Base-by-base conservation (phyloP, 1,284 basidiomycete genomes). In the Neotropicomus parvogracilis region DNA sequence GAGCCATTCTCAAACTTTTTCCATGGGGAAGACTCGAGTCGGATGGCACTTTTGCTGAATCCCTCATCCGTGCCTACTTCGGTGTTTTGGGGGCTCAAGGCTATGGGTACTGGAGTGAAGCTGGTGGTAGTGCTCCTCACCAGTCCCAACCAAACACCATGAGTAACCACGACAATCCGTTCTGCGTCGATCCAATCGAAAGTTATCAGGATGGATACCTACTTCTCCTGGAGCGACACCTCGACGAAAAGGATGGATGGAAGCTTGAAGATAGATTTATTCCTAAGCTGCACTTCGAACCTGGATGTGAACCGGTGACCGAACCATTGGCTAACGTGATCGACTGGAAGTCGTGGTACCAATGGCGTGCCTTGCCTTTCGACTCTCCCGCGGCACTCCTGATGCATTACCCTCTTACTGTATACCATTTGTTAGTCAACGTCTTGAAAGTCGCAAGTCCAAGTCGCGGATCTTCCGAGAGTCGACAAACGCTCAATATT, bases 381-480 rank as follows among this genome's bases (percentile, higher is more conserved):
- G 66, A 64, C 36, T 74, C 73, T 27, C 73, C 73, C 7, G 70
- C 70, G 0, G 67, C 69, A 19, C 61, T 74, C 32, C 60, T 74
- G 20, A 64, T 74, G 66, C 58, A 70, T 44, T 74, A 61, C 37
- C 71, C 71, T 27, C 57, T 75, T 52, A 67, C 62, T 9, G 58
- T 68, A 28, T 74, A 75, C 43, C 64, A 64, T 39, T 49, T 73
- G 20, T 49, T 75, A 14, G 65, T 66, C 35, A 51, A 67, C 28
- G 58, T 60, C 37, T 55, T 75, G 12, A 46, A 64, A 2, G 54
- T 74, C 27, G 56, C 66, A 14, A 55, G 53, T 45, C 62, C 70
- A 10, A 57, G 44, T 32, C 46, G 52, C 10, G 67, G 59, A 16
- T 56, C 50, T 28, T 26, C 52, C 0, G 48, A 49, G 9, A 33